phyloP scores from a whole-genome alignment of 208 protist genomes.

The Trypanosomatidae sp. region DNA sequence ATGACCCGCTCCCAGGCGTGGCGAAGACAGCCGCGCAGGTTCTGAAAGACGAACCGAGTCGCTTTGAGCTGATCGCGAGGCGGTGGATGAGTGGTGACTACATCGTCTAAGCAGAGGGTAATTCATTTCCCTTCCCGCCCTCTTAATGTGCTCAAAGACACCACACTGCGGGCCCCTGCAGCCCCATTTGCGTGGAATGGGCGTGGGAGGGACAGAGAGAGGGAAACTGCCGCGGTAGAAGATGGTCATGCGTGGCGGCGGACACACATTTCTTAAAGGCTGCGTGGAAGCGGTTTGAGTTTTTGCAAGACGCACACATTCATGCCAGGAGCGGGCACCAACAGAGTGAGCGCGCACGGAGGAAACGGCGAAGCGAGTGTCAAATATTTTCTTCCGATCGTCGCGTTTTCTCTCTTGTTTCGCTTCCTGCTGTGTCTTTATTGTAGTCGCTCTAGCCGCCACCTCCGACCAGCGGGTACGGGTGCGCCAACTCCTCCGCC shows the following conservation, averaged over 20 bases:
- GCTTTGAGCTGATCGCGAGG: constrained; percentile 47
- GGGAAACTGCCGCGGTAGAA: neutral
- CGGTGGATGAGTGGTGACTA: constrained; percentile 76
- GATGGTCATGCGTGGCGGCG: neutral
- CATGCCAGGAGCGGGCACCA: neutral
- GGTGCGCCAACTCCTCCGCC: neutral
- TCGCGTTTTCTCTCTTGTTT: too few species aligned
- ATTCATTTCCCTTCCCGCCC: neutral
- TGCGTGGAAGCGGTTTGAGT: neutral
- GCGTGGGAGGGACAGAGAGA: neutral
- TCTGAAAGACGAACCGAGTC: constrained; percentile 48
- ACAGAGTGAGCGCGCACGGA: neutral
- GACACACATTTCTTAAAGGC: neutral
- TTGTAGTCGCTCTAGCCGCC: neutral
- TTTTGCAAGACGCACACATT: neutral
- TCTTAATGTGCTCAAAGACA: neutral
- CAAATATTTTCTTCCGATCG: neutral
- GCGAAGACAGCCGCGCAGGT: constrained; percentile 65
- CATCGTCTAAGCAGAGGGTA: constrained; percentile 4
- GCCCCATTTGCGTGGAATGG: neutral
- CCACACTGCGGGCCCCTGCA: neutral
- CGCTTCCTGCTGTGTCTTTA: neutral
- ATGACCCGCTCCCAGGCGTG: constrained; percentile 79
- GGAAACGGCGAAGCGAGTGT: neutral
- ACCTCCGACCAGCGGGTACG: neutral